Conservation (phyloP, 1,139 yeast genomes). For the Nematodospora anomalae region DNA sequence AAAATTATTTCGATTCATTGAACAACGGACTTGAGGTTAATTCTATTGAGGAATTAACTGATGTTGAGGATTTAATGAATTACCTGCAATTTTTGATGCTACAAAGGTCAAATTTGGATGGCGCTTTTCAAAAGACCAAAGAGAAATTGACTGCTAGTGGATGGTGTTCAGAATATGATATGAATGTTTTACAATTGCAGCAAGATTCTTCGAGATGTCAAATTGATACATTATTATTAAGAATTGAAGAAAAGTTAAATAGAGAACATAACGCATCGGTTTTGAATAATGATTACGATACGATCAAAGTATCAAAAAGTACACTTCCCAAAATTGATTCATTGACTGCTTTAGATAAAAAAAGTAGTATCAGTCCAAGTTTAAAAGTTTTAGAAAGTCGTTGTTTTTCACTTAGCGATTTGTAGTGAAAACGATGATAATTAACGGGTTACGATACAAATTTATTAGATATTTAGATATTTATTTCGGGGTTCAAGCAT, state of each 20-base stretch:
- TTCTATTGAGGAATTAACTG: constrained; percentile 27
- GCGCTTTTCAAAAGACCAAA: constrained; percentile 39
- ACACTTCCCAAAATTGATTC: constrained; percentile 4
- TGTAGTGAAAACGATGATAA: constrained; percentile 8
- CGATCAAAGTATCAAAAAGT: not conserved
- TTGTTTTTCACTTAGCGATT: constrained; percentile 25
- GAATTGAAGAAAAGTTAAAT: constrained; percentile 34
- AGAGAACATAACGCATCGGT: constrained; percentile 27
- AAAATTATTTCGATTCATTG: constrained; percentile 34
- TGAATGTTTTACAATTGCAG: constrained; percentile 41
- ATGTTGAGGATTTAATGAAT: constrained; percentile 33
- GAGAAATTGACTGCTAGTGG: constrained; percentile 38
- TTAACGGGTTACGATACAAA: no score
- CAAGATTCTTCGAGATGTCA: constrained; percentile 32
- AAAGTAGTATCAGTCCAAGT: constrained; percentile 24
- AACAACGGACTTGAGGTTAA: constrained; percentile 10
- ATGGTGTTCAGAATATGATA: constrained; percentile 48
- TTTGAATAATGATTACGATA: constrained; percentile 11
- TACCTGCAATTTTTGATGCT: constrained; percentile 31
- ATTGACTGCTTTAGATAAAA: constrained; percentile 10
- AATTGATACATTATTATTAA: constrained; percentile 33
- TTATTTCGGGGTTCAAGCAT: no score
- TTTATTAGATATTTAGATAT: no score
- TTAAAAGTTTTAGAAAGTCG: constrained; percentile 24
- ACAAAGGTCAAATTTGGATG: constrained; percentile 33